Percentiles rank a stretch among this genome's conserved stretches.
Evolutionary conservation across 2,329 filamentous ascomycete species (phyloP).

Genomic region (Sclerotinia glacialis): DNA sequence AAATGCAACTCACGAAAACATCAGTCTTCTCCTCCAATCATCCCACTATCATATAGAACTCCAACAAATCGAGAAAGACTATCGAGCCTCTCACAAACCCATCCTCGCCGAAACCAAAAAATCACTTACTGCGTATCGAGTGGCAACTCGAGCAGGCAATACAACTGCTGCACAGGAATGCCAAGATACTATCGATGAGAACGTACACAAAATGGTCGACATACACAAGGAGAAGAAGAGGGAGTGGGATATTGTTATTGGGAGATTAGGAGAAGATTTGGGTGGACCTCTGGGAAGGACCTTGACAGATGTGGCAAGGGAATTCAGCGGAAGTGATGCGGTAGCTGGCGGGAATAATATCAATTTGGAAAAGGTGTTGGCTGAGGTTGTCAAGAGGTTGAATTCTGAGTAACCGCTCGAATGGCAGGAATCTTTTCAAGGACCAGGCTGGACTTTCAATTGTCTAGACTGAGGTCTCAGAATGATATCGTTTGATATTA

Average conservation of each 20-base stretch:
- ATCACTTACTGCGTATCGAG: not conserved
- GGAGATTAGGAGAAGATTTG: not conserved
- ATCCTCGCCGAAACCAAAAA: not conserved
- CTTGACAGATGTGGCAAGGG: not conserved
- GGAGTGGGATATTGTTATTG: not conserved
- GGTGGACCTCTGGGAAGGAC: not conserved
- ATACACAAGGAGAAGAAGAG: not conserved
- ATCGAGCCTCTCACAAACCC: not conserved
- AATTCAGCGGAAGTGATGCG: not conserved
- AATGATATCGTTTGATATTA: not conserved
- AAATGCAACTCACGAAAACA: not conserved
- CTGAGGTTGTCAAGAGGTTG: not conserved
- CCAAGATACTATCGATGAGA: not conserved
- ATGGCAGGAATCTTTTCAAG: too few species aligned
- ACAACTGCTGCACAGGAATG: not conserved
- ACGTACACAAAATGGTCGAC: not conserved
- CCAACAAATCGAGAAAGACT: not conserved
- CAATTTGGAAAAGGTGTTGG: not conserved
- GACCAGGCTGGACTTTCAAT: not conserved
- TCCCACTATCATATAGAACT: not conserved
- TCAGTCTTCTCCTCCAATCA: not conserved
- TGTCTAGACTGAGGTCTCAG: not conserved
- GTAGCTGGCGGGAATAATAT: not conserved
- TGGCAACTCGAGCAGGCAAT: not conserved
- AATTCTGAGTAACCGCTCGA: not conserved